Evolutionary conservation across 257 asterid genomes (phyloP).

Genomic region (Solanum raphanifolium): DNA sequence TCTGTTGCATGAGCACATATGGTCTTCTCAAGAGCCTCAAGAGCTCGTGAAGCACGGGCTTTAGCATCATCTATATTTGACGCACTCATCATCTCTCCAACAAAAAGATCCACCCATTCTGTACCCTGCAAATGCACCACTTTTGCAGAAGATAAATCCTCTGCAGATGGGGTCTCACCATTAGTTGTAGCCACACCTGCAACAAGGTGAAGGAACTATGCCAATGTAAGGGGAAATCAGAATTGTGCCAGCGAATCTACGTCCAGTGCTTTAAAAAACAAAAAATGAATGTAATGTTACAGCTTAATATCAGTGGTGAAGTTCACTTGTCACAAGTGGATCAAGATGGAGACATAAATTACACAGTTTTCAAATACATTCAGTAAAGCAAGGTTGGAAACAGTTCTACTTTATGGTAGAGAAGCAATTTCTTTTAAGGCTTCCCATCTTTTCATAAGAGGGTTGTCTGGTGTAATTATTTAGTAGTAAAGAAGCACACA

Average conservation of each 20-base stretch:
- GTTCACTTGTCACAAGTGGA: not conserved
- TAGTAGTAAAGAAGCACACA: not conserved
- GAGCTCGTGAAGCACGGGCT: conserved; percentile 33
- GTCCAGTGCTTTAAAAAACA: not conserved
- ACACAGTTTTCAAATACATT: not conserved
- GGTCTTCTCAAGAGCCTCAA: conserved; percentile 33
- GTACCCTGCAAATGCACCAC: conserved; percentile 14
- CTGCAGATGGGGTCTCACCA: conserved; percentile 23
- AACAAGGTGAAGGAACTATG: not conserved
- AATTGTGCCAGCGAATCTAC: not conserved
- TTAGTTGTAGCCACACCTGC: conserved; percentile 22
- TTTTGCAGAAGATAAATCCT: conserved; percentile 14
- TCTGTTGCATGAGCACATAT: conserved; percentile 31
- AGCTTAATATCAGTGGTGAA: not conserved
- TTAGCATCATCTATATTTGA: conserved; percentile 32
- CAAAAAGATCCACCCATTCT: conserved; percentile 39
- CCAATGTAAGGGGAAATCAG: not conserved
- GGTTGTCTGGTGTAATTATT: not conserved
- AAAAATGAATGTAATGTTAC: not conserved
- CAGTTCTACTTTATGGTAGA: not conserved
- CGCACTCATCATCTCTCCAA: conserved; percentile 35
- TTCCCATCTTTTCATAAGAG: not conserved
- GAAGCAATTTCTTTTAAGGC: not conserved
- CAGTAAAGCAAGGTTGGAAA: not conserved
- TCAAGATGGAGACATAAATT: not conserved